These are phyloP conservation scores for Tuber calosporum DNA, from an alignment of 495 filamentous ascomycete species.

Conservation along the genomic window DNA sequence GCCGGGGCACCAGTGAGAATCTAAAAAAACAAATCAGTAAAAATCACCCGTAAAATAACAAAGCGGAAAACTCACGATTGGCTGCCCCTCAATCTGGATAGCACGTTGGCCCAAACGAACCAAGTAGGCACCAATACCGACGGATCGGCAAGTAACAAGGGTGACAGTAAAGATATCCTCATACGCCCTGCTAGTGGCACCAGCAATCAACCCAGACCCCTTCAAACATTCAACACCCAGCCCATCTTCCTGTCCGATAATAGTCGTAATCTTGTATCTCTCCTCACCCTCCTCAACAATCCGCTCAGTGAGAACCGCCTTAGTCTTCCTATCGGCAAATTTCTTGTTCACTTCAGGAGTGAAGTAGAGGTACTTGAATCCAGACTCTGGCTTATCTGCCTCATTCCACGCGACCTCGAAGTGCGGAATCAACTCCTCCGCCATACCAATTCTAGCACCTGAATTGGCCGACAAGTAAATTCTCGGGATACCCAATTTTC, in stretches of 20 bases:
- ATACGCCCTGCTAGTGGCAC: slow-evolving; percentile 92
- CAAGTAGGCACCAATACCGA: slow-evolving; percentile 96
- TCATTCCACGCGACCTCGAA: slow-evolving; percentile 97
- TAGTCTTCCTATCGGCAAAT: slow-evolving; percentile 73
- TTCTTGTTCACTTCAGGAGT: slow-evolving; percentile 76
- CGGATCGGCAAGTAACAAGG: slow-evolving; percentile 92
- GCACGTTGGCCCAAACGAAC: slow-evolving; percentile 96
- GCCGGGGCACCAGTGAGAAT: slow-evolving; percentile 96
- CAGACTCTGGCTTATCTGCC: slow-evolving; percentile 68
- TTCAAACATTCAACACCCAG: slow-evolving; percentile 95
- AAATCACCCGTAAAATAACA: background rate
- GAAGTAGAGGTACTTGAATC: slow-evolving; percentile 98
- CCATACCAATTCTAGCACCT: slow-evolving; percentile 95
- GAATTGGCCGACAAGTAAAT: slow-evolving; percentile 99
- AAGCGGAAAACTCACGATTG: slow-evolving; percentile 51
- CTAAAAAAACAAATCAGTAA: slow-evolving; percentile 28
- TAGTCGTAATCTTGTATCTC: slow-evolving; percentile 86
- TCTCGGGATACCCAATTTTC: slow-evolving; percentile 86
- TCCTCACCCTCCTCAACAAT: slow-evolving; percentile 80
- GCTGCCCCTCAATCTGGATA: slow-evolving; percentile 97
- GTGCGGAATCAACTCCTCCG: slow-evolving; percentile 92
- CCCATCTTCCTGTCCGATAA: slow-evolving; percentile 90
- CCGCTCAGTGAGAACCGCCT: slow-evolving; percentile 81
- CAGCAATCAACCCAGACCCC: slow-evolving; percentile 95
- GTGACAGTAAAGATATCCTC: slow-evolving; percentile 99